Conservation (phyloP, 2,329 filamentous ascomycete species). For the Diaporthe longicolla region DNA sequence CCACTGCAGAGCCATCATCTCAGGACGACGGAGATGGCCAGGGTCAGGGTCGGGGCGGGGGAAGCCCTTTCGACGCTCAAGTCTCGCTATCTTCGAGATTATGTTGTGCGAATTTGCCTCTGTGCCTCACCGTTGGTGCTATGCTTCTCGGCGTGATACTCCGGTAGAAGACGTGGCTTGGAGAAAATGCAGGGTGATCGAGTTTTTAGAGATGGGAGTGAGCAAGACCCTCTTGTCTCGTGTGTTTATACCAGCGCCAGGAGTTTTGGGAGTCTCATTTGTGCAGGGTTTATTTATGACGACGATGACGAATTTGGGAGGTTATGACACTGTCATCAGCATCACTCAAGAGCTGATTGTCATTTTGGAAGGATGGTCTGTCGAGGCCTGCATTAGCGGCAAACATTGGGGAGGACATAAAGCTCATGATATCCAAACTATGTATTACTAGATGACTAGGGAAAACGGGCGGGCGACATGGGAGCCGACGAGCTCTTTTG, state of each 20-base stretch:
- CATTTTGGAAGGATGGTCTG: slow-evolving; percentile 9
- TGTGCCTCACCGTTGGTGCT: slow-evolving; percentile 27
- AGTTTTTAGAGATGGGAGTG: neutral
- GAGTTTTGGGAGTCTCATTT: slow-evolving; percentile 30
- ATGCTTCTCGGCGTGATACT: slow-evolving; percentile 11
- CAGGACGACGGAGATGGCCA: slow-evolving; percentile 13
- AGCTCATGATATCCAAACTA: slow-evolving; percentile 33
- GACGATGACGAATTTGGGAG: slow-evolving; percentile 4
- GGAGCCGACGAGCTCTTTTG: neutral
- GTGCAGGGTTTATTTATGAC: slow-evolving; percentile 4
- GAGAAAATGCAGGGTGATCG: too few relatives aligned
- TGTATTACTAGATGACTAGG: slow-evolving; percentile 19
- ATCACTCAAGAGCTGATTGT: neutral
- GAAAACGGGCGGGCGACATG: neutral
- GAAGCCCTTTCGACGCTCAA: slow-evolving; percentile 43
- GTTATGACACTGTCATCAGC: neutral
- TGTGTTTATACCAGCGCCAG: slow-evolving; percentile 9
- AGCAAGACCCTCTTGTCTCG: neutral
- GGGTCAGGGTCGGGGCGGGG: slow-evolving; percentile 37
- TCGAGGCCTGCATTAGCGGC: slow-evolving; percentile 15
- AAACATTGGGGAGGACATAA: slow-evolving; percentile 1
- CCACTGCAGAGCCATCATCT: slow-evolving; percentile 10
- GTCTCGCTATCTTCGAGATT: slow-evolving; percentile 22
- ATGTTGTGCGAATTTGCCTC: slow-evolving; percentile 9
- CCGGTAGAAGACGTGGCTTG: slow-evolving; percentile 4